These are phyloP conservation scores for Karstenula rhodostoma DNA, from an alignment of 2,329 filamentous ascomycete genomes.

Conservation along the genomic window DNA sequence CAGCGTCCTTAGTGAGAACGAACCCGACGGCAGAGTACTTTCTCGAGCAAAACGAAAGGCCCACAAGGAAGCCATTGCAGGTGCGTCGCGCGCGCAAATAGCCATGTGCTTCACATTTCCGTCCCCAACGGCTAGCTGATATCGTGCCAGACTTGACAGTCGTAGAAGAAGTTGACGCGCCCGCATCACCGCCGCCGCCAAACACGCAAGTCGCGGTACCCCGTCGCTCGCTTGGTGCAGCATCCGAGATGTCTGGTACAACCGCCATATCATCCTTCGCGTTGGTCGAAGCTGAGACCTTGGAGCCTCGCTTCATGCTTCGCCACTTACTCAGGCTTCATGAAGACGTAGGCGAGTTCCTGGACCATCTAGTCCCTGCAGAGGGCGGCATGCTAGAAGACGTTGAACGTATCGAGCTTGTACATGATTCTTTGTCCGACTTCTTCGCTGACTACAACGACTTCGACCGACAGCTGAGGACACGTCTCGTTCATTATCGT, in stretches of 20 bases:
- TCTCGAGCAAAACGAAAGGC: conserved; percentile 32
- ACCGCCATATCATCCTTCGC: conserved; percentile 58
- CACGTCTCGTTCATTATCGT: conserved; percentile 48
- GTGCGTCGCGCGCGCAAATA: conserved; percentile 30
- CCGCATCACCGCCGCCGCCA: conserved; percentile 34
- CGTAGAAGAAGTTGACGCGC: conserved; percentile 42
- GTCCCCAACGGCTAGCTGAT: conserved; percentile 9
- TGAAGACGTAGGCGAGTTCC: conserved; percentile 36
- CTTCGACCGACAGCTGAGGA: conserved; percentile 43
- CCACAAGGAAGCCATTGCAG: conserved; percentile 35
- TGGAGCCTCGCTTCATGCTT: conserved; percentile 54
- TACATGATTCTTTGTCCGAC: conserved; percentile 48
- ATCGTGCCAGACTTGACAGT: conserved; percentile 39
- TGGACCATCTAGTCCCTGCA: conserved; percentile 41
- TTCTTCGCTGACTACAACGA: conserved; percentile 49
- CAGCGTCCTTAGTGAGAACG: conserved; percentile 37
- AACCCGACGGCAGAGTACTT: conserved; percentile 25
- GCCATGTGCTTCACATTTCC: not conserved
- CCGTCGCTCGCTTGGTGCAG: conserved; percentile 46
- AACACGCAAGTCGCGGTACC: conserved; percentile 17
- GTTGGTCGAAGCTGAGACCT: conserved; percentile 51
- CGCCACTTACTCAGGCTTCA: conserved; percentile 51
- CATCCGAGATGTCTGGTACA: conserved; percentile 56
- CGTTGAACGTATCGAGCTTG: conserved; percentile 33
- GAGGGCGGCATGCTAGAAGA: conserved; percentile 33